Base-by-base conservation (phyloP, 345 rosid genomes). In the Aurinia saxatilis region DNA sequence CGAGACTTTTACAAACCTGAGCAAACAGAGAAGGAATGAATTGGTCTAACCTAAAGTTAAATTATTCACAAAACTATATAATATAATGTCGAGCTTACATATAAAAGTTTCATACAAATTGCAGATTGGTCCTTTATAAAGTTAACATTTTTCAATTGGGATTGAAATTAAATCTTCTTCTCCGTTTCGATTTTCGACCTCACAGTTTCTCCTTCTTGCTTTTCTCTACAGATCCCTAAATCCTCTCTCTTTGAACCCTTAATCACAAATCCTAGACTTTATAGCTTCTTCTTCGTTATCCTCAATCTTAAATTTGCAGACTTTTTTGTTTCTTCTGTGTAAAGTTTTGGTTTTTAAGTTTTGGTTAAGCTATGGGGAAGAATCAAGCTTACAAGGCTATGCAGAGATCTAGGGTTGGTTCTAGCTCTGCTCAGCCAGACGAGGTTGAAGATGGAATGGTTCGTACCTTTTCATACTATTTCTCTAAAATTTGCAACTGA, bases 381-480 rank as follows among this genome's bases (percentile, higher is more conserved):
- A 95, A 90, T 73, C 99, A 95, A 76, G 89, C 96, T 33, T 86
- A 90, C 90, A 95, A 95, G 72, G 91, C 99, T 66, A 90, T 95
- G 99, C 99, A 95, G 84, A 82, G 85, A 80, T 73, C 99, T 17
- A 79, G 85, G 84, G 72, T 84, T 46, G 99, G 97, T 42, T 81
- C 97, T 30, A 66, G 77, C 84, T 86, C 97, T 14, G 97, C 80
- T 1, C 90, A 73, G 17, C 92, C 96, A 8, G 96, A 90, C 1
- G 96, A 84, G 79, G 74, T 90, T 77, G 97, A 90, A 27, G 99
- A 95, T 36, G 99, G 99, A 84, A 82, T 95, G 99, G 99, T 95
- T 80, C 77, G 96, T 90, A 76, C 92, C 95, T 72, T 89, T 92
- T 65, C 96, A 73, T 80, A 80, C 84, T 52, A 35, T 2, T 41